Percentiles rank a stretch among this genome's conserved stretches.
phyloP scores from a whole-genome alignment of 352 stramenopile species.

The Salisapilia sapeloensis region DNA sequence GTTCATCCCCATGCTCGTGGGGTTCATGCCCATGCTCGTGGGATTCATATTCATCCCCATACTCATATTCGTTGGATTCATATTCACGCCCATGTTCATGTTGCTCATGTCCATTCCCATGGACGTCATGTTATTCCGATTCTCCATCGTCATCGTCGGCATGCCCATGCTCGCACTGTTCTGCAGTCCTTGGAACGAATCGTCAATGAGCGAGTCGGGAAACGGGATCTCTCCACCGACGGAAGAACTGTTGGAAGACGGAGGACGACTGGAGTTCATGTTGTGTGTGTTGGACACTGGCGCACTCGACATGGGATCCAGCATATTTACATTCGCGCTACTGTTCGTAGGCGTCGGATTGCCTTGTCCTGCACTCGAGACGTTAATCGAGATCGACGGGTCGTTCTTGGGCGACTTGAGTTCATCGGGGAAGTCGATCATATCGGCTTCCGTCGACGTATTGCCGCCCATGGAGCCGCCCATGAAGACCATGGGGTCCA shows the following conservation, averaged over 20 bases:
- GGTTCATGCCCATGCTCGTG: conserved; percentile 35
- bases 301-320: conserved; percentile 10
- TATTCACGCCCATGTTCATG: conserved; percentile 9
- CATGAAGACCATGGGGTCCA: conserved; percentile 23
- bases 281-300: conserved; percentile 7
- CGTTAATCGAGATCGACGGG: conserved; percentile 2
- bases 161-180: conserved; percentile 4
- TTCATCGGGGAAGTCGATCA: conserved; percentile 78
- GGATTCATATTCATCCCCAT: conserved; percentile 9
- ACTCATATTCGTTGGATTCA: conserved; percentile 20
- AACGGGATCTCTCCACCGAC: conserved; percentile 53
- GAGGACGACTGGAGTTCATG: not conserved
- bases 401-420: conserved; percentile 52
- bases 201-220: conserved; percentile 43
- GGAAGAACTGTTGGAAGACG: conserved; percentile 13
- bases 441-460: conserved; percentile 13
- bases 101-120: conserved; percentile 3
- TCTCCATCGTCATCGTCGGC: conserved; percentile 14
- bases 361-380: conserved; percentile 4
- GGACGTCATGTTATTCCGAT: conserved; percentile 6
- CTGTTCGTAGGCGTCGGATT: not conserved
- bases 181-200: conserved; percentile 10
- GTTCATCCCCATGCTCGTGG: conserved; percentile 35
- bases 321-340: not conserved
- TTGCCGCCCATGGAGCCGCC: conserved; percentile 3